Conservation (phyloP, 371 early-diverging fungal species). For the Apophysomyces sp. region DNA sequence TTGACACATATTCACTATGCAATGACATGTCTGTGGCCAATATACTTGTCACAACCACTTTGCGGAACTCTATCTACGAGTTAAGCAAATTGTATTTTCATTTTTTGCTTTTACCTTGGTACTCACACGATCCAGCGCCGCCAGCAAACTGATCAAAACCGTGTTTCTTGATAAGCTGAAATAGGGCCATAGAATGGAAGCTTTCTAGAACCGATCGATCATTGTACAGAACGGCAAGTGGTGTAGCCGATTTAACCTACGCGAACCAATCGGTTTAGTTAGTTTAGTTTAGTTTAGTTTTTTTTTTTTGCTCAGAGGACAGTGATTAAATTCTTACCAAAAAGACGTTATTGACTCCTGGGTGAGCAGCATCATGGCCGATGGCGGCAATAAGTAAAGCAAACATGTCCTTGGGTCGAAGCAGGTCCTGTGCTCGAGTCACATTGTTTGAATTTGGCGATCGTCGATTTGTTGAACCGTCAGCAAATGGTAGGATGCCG, state of each 20-base stretch:
- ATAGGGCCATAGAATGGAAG: constrained; percentile 86
- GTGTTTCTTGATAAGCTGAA: constrained; percentile 73
- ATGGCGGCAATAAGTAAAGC: constrained; percentile 75
- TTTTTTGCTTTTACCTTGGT: constrained; percentile 15
- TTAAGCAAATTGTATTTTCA: neutral
- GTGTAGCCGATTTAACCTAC: constrained; percentile 67
- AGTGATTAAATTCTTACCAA: constrained; percentile 39
- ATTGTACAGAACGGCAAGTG: constrained; percentile 87
- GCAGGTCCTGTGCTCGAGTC: constrained; percentile 39
- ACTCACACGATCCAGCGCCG: constrained; percentile 24
- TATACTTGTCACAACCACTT: constrained; percentile 67
- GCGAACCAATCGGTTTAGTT: too few relatives aligned
- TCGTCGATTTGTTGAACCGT: neutral
- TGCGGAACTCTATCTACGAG: constrained; percentile 57
- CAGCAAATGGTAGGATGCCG: constrained; percentile 43
- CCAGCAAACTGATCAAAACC: constrained; percentile 45
- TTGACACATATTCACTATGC: constrained; percentile 71
- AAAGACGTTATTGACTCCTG: constrained; percentile 80
- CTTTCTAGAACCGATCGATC: constrained; percentile 91
- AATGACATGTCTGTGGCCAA: constrained; percentile 84
- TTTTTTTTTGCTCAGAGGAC: neutral
- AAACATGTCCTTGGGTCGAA: constrained; percentile 64
- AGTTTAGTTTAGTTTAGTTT: neutral
- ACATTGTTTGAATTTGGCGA: constrained; percentile 1
- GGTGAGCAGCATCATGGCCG: constrained; percentile 86